Evolutionary conservation across 345 rosid species (phyloP).

Genomic region (Carallia pectinifolia): DNA sequence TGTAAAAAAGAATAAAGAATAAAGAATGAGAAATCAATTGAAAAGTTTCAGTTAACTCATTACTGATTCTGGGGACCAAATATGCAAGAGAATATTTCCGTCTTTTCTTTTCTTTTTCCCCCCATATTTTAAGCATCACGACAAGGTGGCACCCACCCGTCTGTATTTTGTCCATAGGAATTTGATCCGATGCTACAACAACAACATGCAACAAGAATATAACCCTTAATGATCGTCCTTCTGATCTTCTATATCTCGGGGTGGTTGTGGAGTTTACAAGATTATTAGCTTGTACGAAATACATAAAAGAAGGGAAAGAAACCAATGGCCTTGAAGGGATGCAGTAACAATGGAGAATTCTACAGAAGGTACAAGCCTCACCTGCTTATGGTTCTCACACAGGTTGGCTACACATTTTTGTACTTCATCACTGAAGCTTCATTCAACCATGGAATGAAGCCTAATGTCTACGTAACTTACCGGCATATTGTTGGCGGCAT

Average conservation of each 20-base stretch:
- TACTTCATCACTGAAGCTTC: slow-evolving; percentile 66
- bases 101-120: background rate
- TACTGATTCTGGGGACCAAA: background rate
- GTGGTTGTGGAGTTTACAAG: background rate
- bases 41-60: background rate
- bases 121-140: background rate
- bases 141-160: background rate
- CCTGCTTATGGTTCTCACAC: slow-evolving; percentile 49
- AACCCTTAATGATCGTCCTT: background rate
- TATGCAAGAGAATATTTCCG: slow-evolving; percentile 19
- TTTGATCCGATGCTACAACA: slow-evolving; percentile 24
- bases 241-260: slow-evolving; percentile 1
- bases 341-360: background rate
- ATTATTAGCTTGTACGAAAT: background rate
- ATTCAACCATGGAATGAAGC: slow-evolving; percentile 69
- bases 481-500: slow-evolving; percentile 50
- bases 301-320: background rate
- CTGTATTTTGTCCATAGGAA: slow-evolving; percentile 5
- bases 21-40: background rate
- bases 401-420: slow-evolving; percentile 49
- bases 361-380: slow-evolving; percentile 48
- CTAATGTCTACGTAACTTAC: slow-evolving; percentile 65
- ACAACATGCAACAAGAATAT: slow-evolving; percentile 25
- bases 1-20: no score
- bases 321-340: slow-evolving; percentile 8